Conservation (phyloP, 2,329 filamentous ascomycete species). For the Cordyceps farinosa region DNA sequence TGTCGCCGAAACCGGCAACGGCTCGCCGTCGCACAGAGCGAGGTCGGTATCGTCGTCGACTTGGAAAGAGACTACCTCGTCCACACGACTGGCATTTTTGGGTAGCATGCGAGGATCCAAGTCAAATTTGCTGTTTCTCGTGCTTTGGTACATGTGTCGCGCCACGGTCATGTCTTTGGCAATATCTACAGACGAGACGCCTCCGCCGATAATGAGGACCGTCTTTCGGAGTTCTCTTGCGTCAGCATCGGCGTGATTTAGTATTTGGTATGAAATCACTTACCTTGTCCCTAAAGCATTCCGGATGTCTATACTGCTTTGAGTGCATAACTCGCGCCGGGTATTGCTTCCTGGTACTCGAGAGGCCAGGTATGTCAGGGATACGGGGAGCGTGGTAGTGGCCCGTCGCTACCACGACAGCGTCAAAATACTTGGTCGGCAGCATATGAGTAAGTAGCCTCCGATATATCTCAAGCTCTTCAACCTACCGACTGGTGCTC, state of each 20-base stretch:
- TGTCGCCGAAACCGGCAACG: constrained; percentile 48
- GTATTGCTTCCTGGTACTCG: constrained; percentile 53
- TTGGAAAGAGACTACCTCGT: constrained; percentile 46
- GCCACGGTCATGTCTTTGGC: constrained; percentile 37
- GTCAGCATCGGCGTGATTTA: constrained; percentile 32
- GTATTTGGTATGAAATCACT: background rate
- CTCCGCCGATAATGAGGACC: constrained; percentile 52
- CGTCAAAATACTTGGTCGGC: constrained; percentile 51
- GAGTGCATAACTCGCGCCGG: background rate
- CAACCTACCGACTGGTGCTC: background rate
- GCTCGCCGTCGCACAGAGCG: constrained; percentile 24
- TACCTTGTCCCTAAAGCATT: background rate
- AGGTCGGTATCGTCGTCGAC: constrained; percentile 25
- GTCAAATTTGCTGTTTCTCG: constrained; percentile 57
- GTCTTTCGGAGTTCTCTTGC: constrained; percentile 51
- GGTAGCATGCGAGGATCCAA: constrained; percentile 52
- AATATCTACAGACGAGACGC: constrained; percentile 42
- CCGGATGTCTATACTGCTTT: background rate
- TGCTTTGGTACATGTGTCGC: constrained; percentile 46
- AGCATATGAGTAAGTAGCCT: background rate
- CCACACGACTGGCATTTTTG: constrained; percentile 47
- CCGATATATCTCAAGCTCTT: rapidly evolving
- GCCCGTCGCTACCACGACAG: constrained; percentile 62
- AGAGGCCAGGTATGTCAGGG: constrained; percentile 57
- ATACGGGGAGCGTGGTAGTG: constrained; percentile 64